Base-by-base conservation (phyloP, 768 basidiomycete genomes). In the Hebeloma cylindrosporum region DNA sequence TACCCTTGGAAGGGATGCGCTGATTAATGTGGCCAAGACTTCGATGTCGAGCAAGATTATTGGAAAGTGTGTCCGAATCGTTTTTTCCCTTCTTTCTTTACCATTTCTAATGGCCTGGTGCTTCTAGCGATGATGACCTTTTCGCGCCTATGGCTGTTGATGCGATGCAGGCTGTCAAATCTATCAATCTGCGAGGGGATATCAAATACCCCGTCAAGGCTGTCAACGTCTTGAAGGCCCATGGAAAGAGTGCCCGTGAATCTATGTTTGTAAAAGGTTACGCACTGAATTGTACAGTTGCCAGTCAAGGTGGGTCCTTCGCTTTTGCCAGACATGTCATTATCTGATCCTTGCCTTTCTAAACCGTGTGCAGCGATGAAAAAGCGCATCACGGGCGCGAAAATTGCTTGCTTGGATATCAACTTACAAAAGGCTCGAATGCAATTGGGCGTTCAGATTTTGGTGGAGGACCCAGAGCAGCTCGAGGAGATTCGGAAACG, bases 1-100 rank as follows among this genome's bases (percentile, higher is more conserved):
- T 61, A 62, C 80, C 32, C 73, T 99, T n/a, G 95, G 94, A 26
- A 76, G 85, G 54, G 94, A 96, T 23, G 91, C 92, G 20, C 68
- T 99, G 62, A 73, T 98, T 65, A 99, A 96, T 69, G 88, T 90
- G 20, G 96, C 96, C 34, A 98, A 94, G 76, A 99, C 96, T 21
- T 91, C 86, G 52, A 98, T 99, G 96, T 83, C 92, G 56, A 97
- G 94, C 65, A 99, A 99, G 72, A 92, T 99, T 66, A 93, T 99
- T 55, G 88, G 91, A 64, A 88, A 82, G 96, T 97, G 67, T 66
- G 90, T 78, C 32, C n/a, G 40, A 18, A 43, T 10, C 7, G 26
- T 28, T 16, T 28, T 44, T 17, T 23, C 39, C 37, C 22, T 25
- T 30, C 22, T 28, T 22, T 22, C 14, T 14, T 9, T 7, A 8